Evolutionary conservation across 2,329 filamentous ascomycete genomes (phyloP).

Genomic region (Xylaria digitata): DNA sequence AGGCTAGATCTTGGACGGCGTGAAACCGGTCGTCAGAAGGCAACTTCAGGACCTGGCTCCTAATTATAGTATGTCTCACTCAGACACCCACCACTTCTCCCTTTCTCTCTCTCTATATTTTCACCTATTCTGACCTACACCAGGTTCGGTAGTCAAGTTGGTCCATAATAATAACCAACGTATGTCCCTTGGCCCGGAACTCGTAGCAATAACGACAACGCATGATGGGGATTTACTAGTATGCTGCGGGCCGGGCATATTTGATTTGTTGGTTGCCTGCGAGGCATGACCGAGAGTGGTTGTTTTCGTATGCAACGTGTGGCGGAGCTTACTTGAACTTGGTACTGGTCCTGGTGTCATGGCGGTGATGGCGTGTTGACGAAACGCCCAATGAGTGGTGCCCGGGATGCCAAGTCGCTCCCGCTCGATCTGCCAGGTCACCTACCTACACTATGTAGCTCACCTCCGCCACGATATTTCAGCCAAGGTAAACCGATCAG

Average conservation of each 20-base stretch:
- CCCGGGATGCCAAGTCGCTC: constrained; percentile 26
- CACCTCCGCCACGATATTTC: constrained; percentile 22
- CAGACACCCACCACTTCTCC: constrained; percentile 14
- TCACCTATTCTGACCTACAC: background rate
- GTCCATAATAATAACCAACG: background rate
- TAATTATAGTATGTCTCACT: constrained; percentile 38
- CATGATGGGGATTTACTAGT: constrained; percentile 16
- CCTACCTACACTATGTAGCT: background rate
- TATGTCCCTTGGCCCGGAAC: background rate
- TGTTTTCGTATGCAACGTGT: constrained; percentile 33
- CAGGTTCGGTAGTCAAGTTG: background rate
- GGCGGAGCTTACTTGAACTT: constrained; percentile 26
- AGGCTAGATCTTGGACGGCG: constrained; percentile 13
- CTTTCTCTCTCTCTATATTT: background rate
- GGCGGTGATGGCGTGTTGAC: constrained; percentile 17
- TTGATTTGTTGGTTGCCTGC: constrained; percentile 26
- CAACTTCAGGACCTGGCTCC: constrained; percentile 17
- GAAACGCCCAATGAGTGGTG: constrained; percentile 21
- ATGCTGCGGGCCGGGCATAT: constrained; percentile 6
- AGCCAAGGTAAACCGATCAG: constrained; percentile 32
- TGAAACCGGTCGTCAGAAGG: constrained; percentile 28
- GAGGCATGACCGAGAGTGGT: constrained; percentile 24
- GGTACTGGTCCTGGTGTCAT: background rate
- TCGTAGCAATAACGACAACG: constrained; percentile 21
- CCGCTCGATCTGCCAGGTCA: constrained; percentile 13